Conservation (phyloP, 306 rosid species). For the Medicago arabica region DNA sequence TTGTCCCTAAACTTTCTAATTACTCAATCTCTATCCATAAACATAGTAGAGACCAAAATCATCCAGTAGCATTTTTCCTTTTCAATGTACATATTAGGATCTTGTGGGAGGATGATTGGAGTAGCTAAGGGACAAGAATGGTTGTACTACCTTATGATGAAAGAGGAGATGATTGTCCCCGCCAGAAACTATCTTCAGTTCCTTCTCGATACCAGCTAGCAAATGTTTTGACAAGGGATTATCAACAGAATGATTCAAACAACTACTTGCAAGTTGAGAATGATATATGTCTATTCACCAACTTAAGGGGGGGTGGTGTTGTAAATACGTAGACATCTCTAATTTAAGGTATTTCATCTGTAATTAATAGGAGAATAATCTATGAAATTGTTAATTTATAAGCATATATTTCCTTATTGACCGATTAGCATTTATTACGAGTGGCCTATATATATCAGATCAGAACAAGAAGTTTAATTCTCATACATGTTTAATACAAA, state of each 20-base stretch:
- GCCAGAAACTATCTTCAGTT: background rate
- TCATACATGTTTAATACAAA: conserved; percentile 18
- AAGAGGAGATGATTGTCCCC: background rate
- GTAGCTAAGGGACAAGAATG: background rate
- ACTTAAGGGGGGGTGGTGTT: background rate
- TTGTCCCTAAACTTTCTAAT: background rate
- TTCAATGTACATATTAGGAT: too few species aligned
- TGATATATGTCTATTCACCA: background rate
- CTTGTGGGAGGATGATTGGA: too few species aligned
- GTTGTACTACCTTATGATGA: background rate
- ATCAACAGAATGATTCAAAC: background rate
- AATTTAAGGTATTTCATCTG: background rate
- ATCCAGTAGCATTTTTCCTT: too few species aligned
- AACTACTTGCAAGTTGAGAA: background rate
- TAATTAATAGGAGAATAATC: background rate
- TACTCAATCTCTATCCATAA: background rate
- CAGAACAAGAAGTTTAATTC: background rate
- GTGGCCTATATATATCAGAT: background rate
- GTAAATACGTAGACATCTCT: background rate
- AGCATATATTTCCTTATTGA: background rate
- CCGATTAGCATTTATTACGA: background rate
- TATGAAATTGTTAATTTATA: background rate
- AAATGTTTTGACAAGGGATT: background rate
- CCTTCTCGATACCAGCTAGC: background rate
- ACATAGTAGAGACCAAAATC: too few species aligned